A percentile compares a stretch with the other conserved stretches of the same genome.
These are phyloP conservation scores for Auriscalpium vulgare DNA, from an alignment of 768 basidiomycete species.

Conservation along the genomic window DNA sequence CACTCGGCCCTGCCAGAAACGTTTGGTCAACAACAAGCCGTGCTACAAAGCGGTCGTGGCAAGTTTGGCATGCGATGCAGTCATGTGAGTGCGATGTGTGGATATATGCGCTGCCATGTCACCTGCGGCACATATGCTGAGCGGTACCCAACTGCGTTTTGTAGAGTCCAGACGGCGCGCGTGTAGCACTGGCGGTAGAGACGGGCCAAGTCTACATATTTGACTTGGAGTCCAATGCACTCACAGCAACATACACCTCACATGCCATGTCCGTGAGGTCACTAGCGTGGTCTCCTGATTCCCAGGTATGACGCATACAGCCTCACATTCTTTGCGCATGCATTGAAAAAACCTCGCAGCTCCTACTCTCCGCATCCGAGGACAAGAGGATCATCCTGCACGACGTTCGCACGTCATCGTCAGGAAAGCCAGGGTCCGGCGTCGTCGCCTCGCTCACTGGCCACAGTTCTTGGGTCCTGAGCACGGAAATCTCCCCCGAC, in stretches of 20 bases:
- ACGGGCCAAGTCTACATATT: constrained; percentile 85
- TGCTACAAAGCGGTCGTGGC: constrained; percentile 56
- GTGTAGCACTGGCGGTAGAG: constrained; percentile 76
- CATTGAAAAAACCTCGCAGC: constrained; percentile 31
- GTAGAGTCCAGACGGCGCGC: constrained; percentile 84
- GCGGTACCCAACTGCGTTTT: not conserved
- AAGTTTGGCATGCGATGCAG: constrained; percentile 74
- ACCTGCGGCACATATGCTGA: not conserved
- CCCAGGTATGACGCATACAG: constrained; percentile 44
- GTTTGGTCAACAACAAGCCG: constrained; percentile 57
- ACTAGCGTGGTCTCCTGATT: constrained; percentile 84
- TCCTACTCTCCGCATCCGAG: constrained; percentile 85
- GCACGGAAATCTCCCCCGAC: constrained; percentile 76
- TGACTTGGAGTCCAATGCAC: constrained; percentile 60
- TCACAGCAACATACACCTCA: constrained; percentile 69
- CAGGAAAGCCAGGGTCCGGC: constrained; percentile 54
- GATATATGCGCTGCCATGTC: not conserved
- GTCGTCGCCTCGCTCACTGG: constrained; percentile 82
- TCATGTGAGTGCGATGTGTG: constrained; percentile 44
- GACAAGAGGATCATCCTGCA: constrained; percentile 88
- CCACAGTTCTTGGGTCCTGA: constrained; percentile 88
- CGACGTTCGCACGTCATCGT: constrained; percentile 69
- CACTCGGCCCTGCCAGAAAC: constrained; percentile 61
- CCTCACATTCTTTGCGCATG: not conserved
- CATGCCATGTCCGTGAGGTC: constrained; percentile 89